Percentiles rank a stretch among this genome's conserved stretches.
phyloP scores from a whole-genome alignment of 768 basidiomycete species.

The Lactifluus piperatus region DNA sequence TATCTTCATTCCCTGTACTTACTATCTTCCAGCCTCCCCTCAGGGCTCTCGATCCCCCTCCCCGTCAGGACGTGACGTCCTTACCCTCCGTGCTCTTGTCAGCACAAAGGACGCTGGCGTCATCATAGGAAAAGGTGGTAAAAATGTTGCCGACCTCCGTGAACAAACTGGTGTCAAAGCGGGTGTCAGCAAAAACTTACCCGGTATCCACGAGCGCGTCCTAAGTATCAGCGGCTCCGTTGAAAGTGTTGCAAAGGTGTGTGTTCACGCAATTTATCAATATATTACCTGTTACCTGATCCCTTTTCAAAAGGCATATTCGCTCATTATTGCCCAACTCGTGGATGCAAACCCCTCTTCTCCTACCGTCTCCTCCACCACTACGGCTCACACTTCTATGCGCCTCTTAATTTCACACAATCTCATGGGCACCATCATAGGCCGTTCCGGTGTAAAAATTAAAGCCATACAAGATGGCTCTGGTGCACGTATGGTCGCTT shows the following conservation, averaged over 20 bases:
- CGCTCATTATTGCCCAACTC: conserved; percentile 88
- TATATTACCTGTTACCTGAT: conserved; percentile 8
- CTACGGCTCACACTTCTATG: conserved; percentile 70
- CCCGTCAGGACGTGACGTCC: conserved; percentile 59
- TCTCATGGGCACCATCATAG: conserved; percentile 98
- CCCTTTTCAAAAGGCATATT: conserved; percentile 62
- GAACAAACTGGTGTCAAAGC: conserved; percentile 96
- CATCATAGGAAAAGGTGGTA: conserved; percentile 94
- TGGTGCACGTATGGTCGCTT: conserved; percentile 96
- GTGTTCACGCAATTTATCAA: conserved; percentile 20
- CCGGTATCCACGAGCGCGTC: conserved; percentile 96
- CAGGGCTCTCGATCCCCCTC: conserved; percentile 68
- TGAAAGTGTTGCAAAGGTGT: conserved; percentile 89
- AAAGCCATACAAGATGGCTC: conserved; percentile 97
- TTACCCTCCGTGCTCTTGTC: conserved; percentile 92
- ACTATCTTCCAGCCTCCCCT: conserved; percentile 39
- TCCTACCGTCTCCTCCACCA: conserved; percentile 55
- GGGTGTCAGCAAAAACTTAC: conserved; percentile 97
- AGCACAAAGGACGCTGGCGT: conserved; percentile 96
- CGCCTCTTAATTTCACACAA: conserved; percentile 98
- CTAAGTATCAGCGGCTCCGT: conserved; percentile 89
- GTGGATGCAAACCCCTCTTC: conserved; percentile 74
- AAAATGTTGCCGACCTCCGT: conserved; percentile 95
- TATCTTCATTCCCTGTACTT: conserved; percentile 22
- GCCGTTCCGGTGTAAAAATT: conserved; percentile 93